Base-by-base conservation (phyloP, 106 monocot genomes). In the Hemerocallis citrina region DNA sequence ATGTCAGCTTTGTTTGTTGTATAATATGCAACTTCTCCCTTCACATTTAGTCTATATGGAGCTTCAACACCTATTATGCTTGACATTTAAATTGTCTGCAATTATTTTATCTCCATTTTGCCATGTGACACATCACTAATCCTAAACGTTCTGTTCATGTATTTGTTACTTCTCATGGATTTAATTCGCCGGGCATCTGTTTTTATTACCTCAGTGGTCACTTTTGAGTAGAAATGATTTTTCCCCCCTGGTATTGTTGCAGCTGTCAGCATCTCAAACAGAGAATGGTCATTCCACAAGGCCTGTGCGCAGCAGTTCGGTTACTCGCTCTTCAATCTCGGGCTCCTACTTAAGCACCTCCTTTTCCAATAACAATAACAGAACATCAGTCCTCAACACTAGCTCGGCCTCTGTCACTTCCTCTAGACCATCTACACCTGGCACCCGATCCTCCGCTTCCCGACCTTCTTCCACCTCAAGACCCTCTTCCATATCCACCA, bases 351-450 rank as follows among this genome's bases (percentile, higher is more conserved):
- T 77, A 36, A 59, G 36, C 29, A 68, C 62, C 34, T 69, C 74
- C 47, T 66, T 70, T 45, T 76, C 88, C 25, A 73, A 54, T 52
- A 74, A 29, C 15, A 62, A 62, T 61, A 80, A 68, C 43, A 81
- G 69, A 70, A 77, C 66, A 29, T 77, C 84, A 23, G 21, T 63
- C 23, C 81, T 89, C 30, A 84, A 78, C 68, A 81, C 84, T 45
- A 84, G 89, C 60, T 69, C 69, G 6, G 46, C 72, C 10, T 98
- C 91, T 7, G 34, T 85, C 51, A 77, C 72, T 45, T 93, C 98
- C 35, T 88, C 88, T 28, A 79, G 88, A 56, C 82, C 98, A 38
- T 76, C 79, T 35, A 92, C 98, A 35, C 86, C 95, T 21, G 65
- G 74, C 13, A 84, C 30, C 42, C 81, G 65, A 11, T 65, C 72